A percentile compares a stretch with the other conserved stretches of the same genome.
Conservation (phyloP, 768 basidiomycete genomes). For the Gyrodon lividus region DNA sequence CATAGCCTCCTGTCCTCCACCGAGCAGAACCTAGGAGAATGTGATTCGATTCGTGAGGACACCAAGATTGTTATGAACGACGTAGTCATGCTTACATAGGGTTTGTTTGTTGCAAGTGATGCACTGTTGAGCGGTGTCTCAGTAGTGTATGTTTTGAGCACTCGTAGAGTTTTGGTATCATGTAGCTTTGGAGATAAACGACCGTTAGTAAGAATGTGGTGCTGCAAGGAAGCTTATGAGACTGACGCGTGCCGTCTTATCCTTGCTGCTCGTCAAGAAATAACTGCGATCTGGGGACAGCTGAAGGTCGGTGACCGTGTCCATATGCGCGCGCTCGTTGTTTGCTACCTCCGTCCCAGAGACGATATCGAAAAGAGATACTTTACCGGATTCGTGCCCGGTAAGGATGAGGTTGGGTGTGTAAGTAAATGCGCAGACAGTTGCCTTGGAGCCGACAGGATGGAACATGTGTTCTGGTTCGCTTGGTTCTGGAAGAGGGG, state of each 20-base stretch:
- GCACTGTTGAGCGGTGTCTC: conserved; percentile 97
- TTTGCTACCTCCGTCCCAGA: conserved; percentile 78
- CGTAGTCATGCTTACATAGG: conserved; percentile 57
- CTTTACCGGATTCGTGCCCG: conserved; percentile 95
- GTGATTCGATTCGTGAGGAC: background rate
- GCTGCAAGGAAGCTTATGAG: background rate
- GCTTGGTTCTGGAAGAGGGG: conserved; percentile 54
- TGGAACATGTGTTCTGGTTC: conserved; percentile 80
- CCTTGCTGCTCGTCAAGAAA: conserved; percentile 95
- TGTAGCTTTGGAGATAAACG: conserved; percentile 56
- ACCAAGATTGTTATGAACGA: background rate
- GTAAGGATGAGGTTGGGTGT: conserved; percentile 79
- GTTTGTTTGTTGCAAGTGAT: conserved; percentile 76
- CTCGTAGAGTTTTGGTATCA: conserved; percentile 82
- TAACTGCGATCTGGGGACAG: conserved; percentile 87
- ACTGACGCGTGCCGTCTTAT: conserved; percentile 90
- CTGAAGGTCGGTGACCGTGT: conserved; percentile 90
- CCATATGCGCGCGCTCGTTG: conserved; percentile 88
- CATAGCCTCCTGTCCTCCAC: conserved; percentile 99
- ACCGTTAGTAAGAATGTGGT: background rate
- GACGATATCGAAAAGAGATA: conserved; percentile 87
- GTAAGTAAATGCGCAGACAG: conserved; percentile 89
- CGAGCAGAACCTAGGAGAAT: conserved; percentile 68
- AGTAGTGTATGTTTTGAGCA: conserved; percentile 90
- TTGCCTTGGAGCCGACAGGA: conserved; percentile 93